A percentile compares a stretch with the other conserved stretches of the same genome.
These are phyloP conservation scores for Paramyrothecium roridum DNA, from an alignment of 2,329 filamentous ascomycete species.

Conservation along the genomic window DNA sequence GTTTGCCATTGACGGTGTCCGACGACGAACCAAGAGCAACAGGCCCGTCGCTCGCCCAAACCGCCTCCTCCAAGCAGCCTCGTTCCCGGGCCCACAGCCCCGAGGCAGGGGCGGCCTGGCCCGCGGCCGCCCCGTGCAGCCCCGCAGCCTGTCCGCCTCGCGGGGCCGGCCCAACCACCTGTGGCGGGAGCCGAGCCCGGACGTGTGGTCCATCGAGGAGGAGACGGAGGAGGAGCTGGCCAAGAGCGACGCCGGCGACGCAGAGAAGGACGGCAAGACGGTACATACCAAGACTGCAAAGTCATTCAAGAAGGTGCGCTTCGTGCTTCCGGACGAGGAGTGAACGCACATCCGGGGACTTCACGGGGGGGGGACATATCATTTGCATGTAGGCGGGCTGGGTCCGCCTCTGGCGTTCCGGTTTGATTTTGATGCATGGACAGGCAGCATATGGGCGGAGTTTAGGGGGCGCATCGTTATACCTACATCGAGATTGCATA, in stretches of 20 bases:
- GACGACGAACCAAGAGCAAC: conserved; percentile 24
- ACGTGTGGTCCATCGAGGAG: conserved; percentile 59
- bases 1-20: conserved; percentile 33
- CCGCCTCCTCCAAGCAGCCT: conserved; percentile 21
- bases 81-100: conserved; percentile 22
- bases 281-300: conserved; percentile 36
- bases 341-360: not conserved
- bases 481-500: no score
- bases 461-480: no score
- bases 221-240: conserved; percentile 51
- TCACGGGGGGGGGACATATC: no score
- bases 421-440: no score
- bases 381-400: no score
- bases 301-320: conserved; percentile 55
- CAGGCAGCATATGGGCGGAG: no score
- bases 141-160: conserved; percentile 23
- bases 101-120: conserved; percentile 22
- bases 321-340: conserved; percentile 38
- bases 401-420: no score
- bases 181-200: conserved; percentile 57
- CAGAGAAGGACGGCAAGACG: conserved; percentile 15
- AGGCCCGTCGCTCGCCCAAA: conserved; percentile 19
- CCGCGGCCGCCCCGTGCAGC: conserved; percentile 23
- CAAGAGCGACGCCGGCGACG: conserved; percentile 37
- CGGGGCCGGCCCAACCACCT: conserved; percentile 35